phyloP scores from a whole-genome alignment of 495 filamentous ascomycete species.

The Hyaloscypha finlandica region DNA sequence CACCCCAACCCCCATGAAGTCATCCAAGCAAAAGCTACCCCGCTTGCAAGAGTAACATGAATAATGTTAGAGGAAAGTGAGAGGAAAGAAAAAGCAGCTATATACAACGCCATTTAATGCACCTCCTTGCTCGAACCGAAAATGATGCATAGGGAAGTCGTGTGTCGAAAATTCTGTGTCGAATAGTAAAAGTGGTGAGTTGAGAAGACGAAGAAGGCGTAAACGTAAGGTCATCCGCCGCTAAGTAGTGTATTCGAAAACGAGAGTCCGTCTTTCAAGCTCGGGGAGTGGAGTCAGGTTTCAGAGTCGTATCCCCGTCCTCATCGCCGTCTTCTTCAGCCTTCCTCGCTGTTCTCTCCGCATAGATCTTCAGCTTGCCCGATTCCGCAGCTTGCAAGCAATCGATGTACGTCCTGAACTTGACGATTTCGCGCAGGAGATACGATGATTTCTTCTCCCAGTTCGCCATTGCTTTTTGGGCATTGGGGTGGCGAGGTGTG shows the following conservation, averaged over 20 bases:
- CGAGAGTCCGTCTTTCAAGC: not conserved
- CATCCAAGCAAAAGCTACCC: too few relatives aligned
- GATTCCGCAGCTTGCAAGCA: slow-evolving; percentile 54
- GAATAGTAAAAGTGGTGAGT: too few relatives aligned
- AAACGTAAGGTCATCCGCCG: too few relatives aligned
- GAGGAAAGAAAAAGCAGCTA: too few relatives aligned
- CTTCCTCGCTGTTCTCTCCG: slow-evolving; percentile 47
- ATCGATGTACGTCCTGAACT: slow-evolving; percentile 94
- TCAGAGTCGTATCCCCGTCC: slow-evolving; percentile 3
- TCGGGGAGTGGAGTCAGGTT: not conserved
- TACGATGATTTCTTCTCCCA: slow-evolving; percentile 97
- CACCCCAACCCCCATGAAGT: too few relatives aligned
- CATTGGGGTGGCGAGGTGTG: slow-evolving; percentile 82
- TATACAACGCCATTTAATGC: too few relatives aligned
- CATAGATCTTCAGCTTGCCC: slow-evolving; percentile 48
- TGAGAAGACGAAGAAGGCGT: too few relatives aligned
- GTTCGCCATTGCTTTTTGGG: slow-evolving; percentile 81
- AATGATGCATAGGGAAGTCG: too few relatives aligned
- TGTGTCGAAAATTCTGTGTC: too few relatives aligned
- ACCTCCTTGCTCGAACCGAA: too few relatives aligned
- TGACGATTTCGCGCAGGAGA: slow-evolving; percentile 91
- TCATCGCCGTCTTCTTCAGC: slow-evolving; percentile 29
- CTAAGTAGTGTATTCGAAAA: not conserved
- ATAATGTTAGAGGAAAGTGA: too few relatives aligned
- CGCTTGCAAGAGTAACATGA: not conserved